Base-by-base conservation (phyloP, 768 basidiomycete species). In the Russula abietina region DNA sequence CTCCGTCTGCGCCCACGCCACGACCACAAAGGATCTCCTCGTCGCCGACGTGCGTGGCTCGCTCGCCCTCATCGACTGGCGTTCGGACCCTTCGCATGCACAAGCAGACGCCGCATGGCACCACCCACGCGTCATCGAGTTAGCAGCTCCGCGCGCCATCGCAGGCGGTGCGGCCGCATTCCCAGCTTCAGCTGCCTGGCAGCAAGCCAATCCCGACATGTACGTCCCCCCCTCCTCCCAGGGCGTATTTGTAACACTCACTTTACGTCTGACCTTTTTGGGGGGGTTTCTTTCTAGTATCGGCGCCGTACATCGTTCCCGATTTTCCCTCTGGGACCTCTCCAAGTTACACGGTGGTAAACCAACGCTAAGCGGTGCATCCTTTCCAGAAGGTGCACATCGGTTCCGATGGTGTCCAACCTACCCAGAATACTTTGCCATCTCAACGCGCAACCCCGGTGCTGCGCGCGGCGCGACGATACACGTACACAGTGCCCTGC, bases 341-440 rank as follows among this genome's bases (percentile, higher is more conserved):
- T 79, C 83, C 14, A 82, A 81, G 67, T 74, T 91, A 39, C 79
- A 82, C 49, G 91, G 91, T 36, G 91, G 91, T 8, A 85, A 88
- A 65, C 91, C 91, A 1, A 74, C 76, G 65, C 74, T 80, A n/a
- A 79, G 80, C 4, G 87, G 87, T 2, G 74, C 75, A 58, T 85
- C 80, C 69, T 88, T 88, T 64, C 76, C 82, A 33, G 86, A 89
- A 62, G 88, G 88, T 6, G 83, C 83, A 0, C 77, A 83, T 64
- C 75, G 78, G 48, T 92, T 93, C 74, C 80, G 89, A 86, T 89
- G 91, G 91, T 91, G 86, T 67, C 84, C 80, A 26, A 87, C 88
- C 17, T 83, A 82, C 71, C 80, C 88, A 11, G 85, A 88, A 58
- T 86, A 86, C 68, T 93, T 93, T 73, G 91, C 87, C 43, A 83